Percentiles rank a stretch among this genome's conserved stretches.
phyloP scores from a whole-genome alignment of 345 rosid species.

The Psidium friedrichsthalianum region DNA sequence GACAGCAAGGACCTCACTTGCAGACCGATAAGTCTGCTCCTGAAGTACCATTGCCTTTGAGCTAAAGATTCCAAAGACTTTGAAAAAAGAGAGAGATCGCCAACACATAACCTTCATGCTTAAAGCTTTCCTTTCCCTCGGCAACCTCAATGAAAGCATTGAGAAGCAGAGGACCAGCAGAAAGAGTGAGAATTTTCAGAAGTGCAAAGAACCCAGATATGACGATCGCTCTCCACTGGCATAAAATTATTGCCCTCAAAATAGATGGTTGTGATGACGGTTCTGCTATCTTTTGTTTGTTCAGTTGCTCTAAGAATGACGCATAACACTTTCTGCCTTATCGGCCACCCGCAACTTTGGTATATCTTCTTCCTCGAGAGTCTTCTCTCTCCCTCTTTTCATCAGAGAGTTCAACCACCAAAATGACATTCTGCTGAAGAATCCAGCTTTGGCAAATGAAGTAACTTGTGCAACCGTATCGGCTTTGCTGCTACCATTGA shows the following conservation, averaged over 20 bases:
- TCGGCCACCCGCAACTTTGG: constrained; percentile 51
- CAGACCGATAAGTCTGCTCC: constrained; percentile 71
- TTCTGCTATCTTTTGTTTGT: constrained; percentile 33
- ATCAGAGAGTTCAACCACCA: constrained; percentile 87
- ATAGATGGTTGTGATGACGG: constrained; percentile 36
- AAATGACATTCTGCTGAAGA: constrained; percentile 55
- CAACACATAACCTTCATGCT: constrained; percentile 66
- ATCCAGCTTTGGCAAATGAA: constrained; percentile 51
- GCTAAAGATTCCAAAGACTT: constrained; percentile 73
- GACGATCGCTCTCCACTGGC: constrained; percentile 61
- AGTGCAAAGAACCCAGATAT: constrained; percentile 80
- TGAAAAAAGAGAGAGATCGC: constrained; percentile 47
- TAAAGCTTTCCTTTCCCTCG: constrained; percentile 54
- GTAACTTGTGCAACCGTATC: constrained; percentile 16
- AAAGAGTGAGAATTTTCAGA: constrained; percentile 56
- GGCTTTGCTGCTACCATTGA: constrained; percentile 9
- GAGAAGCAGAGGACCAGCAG: constrained; percentile 81
- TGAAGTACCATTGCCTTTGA: constrained; percentile 89
- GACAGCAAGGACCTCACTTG: constrained; percentile 70
- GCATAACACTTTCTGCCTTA: constrained; percentile 65
- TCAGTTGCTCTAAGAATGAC: constrained; percentile 37
- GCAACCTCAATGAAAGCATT: constrained; percentile 85
- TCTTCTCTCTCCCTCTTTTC: constrained; percentile 56
- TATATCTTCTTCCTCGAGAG: constrained; percentile 61
- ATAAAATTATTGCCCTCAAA: constrained; percentile 39